phyloP scores from a whole-genome alignment of 192 early-diverging fungal genomes.

The Gigaspora rosea region DNA sequence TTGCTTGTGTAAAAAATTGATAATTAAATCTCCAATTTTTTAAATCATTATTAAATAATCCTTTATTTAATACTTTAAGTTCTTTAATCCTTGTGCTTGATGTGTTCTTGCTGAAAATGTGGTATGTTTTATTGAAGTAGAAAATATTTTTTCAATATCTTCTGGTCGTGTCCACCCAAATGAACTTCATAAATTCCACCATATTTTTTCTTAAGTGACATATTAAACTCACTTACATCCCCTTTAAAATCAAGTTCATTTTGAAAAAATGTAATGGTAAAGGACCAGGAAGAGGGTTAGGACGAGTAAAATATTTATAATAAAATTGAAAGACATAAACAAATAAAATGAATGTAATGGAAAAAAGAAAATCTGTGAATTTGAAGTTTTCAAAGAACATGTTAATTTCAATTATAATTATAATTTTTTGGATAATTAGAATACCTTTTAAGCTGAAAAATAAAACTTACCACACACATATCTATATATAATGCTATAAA shows the following conservation, averaged over 20 bases:
- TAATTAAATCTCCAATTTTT: conserved; percentile 13
- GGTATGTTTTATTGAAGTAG: background rate
- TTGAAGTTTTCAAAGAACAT: too few relatives aligned
- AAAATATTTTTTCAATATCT: conserved; percentile 6
- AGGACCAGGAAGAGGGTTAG: conserved; percentile 8
- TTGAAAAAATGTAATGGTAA: conserved; percentile 2
- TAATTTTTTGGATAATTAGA: too few relatives aligned
- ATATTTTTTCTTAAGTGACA: background rate
- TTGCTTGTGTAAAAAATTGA: conserved; percentile 10
- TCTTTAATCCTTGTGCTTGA: background rate
- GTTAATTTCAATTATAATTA: too few relatives aligned
- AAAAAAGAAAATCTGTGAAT: too few relatives aligned
- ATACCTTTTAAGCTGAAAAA: too few relatives aligned
- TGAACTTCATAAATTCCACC: conserved; percentile 20
- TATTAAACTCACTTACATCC: background rate
- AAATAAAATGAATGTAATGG: too few relatives aligned
- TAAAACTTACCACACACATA: too few relatives aligned
- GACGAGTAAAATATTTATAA: conserved; percentile 1
- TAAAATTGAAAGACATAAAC: background rate
- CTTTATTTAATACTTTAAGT: background rate
- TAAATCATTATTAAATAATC: background rate
- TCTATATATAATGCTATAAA: too few relatives aligned
- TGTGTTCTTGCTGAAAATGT: background rate
- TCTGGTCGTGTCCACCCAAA: background rate
- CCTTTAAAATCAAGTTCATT: background rate